These are phyloP conservation scores for Hippophae gyantsensis DNA, from an alignment of 306 rosid genomes.

Conservation along the genomic window DNA sequence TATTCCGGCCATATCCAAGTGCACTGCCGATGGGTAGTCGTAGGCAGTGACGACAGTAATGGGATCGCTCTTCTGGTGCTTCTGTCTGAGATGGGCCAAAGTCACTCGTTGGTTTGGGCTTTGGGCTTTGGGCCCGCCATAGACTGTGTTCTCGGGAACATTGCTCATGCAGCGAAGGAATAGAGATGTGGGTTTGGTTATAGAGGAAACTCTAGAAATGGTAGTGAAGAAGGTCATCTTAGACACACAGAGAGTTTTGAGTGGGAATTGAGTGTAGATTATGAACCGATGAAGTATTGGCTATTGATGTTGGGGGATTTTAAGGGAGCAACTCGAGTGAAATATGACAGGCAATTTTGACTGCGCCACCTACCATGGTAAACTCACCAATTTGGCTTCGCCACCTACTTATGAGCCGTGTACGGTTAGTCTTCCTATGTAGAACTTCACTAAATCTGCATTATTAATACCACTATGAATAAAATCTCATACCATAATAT, in stretches of 20 bases:
- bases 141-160: conserved; percentile 67
- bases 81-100: conserved; percentile 40
- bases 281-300: too few species aligned
- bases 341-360: too few species aligned
- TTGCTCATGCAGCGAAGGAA: conserved; percentile 53
- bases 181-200: conserved; percentile 4
- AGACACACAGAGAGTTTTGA: neutral
- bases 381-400: too few species aligned
- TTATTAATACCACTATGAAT: too few species aligned
- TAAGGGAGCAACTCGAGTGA: too few species aligned
- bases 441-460: too few species aligned
- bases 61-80: conserved; percentile 47
- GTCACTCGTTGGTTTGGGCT: conserved; percentile 50
- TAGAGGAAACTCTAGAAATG: conserved; percentile 15
- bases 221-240: conserved; percentile 13
- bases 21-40: conserved; percentile 83
- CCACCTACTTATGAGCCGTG: too few species aligned
- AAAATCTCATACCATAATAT: too few species aligned
- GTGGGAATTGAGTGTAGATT: neutral
- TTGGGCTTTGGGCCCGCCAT: conserved; percentile 58
- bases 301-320: too few species aligned
- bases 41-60: conserved; percentile 90
- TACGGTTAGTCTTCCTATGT: too few species aligned
- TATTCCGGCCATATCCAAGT: conserved; percentile 52
- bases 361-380: too few species aligned